Percentiles rank a stretch among this genome's conserved stretches.
phyloP scores from a whole-genome alignment of 2,329 filamentous ascomycete species.

The Achaetomium macrosporum region DNA sequence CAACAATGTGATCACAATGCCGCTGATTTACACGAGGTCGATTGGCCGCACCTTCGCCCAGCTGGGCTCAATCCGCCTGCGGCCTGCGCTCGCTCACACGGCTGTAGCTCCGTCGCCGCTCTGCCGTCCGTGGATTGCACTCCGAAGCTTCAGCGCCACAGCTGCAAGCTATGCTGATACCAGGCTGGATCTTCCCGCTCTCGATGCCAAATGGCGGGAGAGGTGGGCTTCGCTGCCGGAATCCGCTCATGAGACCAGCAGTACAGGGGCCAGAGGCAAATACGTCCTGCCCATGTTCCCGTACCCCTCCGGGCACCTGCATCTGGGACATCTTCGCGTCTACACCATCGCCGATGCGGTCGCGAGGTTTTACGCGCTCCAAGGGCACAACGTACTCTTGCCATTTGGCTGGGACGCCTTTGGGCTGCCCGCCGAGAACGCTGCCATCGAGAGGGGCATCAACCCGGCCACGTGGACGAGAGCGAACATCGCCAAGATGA shows the following conservation, averaged over 20 bases:
- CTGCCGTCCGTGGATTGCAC: background rate
- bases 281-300: slow-evolving; percentile 92
- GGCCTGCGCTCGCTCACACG: background rate
- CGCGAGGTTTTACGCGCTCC: slow-evolving; percentile 68
- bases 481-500: slow-evolving; percentile 79
- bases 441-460: slow-evolving; percentile 75
- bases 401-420: slow-evolving; percentile 97
- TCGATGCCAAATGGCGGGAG: slow-evolving; percentile 49
- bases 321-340: slow-evolving; percentile 81
- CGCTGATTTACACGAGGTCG: slow-evolving; percentile 25
- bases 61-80: slow-evolving; percentile 14
- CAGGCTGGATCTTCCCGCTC: slow-evolving; percentile 40
- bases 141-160: slow-evolving; percentile 11
- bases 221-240: slow-evolving; percentile 34
- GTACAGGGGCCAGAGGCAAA: slow-evolving; percentile 33
- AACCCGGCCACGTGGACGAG: slow-evolving; percentile 74
- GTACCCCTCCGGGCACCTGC: slow-evolving; percentile 80
- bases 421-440: slow-evolving; percentile 85
- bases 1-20: slow-evolving; percentile 27
- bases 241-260: slow-evolving; percentile 2
- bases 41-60: slow-evolving; percentile 26
- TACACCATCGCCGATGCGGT: slow-evolving; percentile 88
- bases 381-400: slow-evolving; percentile 68
- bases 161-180: slow-evolving; percentile 30
- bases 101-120: background rate